These are phyloP conservation scores for Dalbergia cochinchinensis DNA, from an alignment of 306 rosid species.

Conservation along the genomic window DNA sequence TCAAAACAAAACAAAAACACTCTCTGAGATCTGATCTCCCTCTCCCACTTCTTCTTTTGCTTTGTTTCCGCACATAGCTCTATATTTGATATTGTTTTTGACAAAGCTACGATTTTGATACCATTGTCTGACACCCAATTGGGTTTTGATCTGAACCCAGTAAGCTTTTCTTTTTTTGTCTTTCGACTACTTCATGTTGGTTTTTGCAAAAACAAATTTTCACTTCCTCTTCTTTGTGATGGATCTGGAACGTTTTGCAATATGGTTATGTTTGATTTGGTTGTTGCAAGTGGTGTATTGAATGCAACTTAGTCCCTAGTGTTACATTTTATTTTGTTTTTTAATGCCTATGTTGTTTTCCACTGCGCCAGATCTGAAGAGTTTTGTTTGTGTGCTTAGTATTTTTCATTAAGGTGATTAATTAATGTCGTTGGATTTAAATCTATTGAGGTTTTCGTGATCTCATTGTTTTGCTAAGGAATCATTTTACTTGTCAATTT, in stretches of 20 bases:
- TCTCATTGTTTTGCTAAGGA: not conserved
- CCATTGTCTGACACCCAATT: conserved; percentile 42
- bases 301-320: conserved; percentile 31
- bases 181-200: not conserved
- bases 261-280: conserved; percentile 25
- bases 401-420: conserved; percentile 33
- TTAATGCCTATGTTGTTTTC: not conserved
- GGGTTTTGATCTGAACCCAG: conserved; percentile 54
- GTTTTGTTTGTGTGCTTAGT: conserved; percentile 24
- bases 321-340: not conserved
- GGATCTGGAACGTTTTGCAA: conserved; percentile 48
- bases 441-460: conserved; percentile 8
- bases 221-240: not conserved
- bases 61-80: not conserved
- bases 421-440: conserved; percentile 13
- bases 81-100: too few species aligned
- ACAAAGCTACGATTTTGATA: conserved; percentile 35
- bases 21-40: conserved; percentile 42
- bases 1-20: not conserved
- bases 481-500: conserved; percentile 23
- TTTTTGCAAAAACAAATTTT: not conserved
- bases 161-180: conserved; percentile 40
- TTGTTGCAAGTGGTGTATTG: conserved; percentile 28
- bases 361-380: conserved; percentile 48
- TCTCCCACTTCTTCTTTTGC: conserved; percentile 17